Percentiles rank a stretch among this genome's conserved stretches.
Conservation (phyloP, 805 yeast species). For the Pichia exigua region DNA sequence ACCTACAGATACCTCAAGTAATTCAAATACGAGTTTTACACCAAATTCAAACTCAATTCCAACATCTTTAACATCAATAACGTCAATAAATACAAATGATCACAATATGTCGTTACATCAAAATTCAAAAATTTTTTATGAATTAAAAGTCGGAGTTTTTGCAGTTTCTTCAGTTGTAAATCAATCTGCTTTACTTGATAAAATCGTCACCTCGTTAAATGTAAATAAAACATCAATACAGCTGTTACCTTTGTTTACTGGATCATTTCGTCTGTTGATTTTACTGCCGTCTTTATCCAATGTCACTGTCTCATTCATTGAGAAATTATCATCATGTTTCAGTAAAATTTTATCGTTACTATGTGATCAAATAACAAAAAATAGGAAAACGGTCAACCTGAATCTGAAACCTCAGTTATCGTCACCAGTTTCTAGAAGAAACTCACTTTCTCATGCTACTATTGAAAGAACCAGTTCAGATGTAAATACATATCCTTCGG, state of each 20-base stretch:
- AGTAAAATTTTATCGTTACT: not conserved
- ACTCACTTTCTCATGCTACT: not conserved
- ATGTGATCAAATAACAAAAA: not conserved
- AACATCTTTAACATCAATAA: not conserved
- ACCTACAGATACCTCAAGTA: not conserved
- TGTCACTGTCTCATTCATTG: conserved; percentile 12
- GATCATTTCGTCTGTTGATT: conserved; percentile 20
- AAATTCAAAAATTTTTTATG: conserved; percentile 12
- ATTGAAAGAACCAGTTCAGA: not conserved
- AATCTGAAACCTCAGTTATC: not conserved
- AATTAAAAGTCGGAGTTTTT: conserved; percentile 19
- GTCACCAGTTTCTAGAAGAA: not conserved
- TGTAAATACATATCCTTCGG: not conserved
- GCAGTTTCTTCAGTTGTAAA: conserved; percentile 22
- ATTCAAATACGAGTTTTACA: conserved; percentile 1
- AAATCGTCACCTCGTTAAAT: conserved; percentile 12
- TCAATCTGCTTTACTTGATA: conserved; percentile 12
- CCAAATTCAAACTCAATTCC: not conserved
- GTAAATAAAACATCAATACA: conserved; percentile 11
- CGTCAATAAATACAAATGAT: not conserved
- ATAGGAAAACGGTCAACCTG: not conserved
- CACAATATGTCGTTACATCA: not conserved
- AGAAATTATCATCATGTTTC: conserved; percentile 17
- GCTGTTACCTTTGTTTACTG: conserved; percentile 16
- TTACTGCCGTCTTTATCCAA: conserved; percentile 17